phyloP scores from a whole-genome alignment of 805 yeast genomes.

The Brettanomyces naardenensis region DNA sequence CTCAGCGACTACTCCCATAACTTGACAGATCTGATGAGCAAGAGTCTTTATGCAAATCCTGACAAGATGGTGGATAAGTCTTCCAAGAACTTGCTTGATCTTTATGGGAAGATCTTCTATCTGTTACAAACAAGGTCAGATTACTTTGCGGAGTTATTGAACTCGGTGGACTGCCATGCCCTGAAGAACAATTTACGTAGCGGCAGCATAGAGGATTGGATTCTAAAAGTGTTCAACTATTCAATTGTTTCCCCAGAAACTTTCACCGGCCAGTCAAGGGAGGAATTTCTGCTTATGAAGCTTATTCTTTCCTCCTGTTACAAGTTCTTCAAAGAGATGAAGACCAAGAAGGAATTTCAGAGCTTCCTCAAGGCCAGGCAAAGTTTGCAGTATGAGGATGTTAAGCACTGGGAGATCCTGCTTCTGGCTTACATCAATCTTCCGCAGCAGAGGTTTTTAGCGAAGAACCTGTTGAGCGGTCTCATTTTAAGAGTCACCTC shows the following conservation, averaged over 20 bases:
- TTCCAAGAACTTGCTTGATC: conserved; percentile 46
- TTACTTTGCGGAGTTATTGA: conserved; percentile 55
- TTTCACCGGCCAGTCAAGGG: conserved; percentile 42
- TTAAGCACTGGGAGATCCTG: conserved; percentile 36
- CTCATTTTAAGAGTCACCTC: conserved; percentile 32
- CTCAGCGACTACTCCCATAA: conserved; percentile 19
- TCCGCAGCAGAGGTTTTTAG: conserved; percentile 39
- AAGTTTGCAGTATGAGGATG: conserved; percentile 9
- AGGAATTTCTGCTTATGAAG: conserved; percentile 59
- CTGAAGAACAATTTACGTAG: conserved; percentile 10
- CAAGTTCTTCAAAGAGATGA: conserved; percentile 28
- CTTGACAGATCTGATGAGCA: conserved; percentile 17
- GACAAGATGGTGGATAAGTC: conserved; percentile 25
- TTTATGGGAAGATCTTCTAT: conserved; percentile 73
- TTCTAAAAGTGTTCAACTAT: conserved; percentile 27
- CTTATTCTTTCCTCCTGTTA: conserved; percentile 42
- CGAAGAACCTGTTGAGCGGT: conserved; percentile 34
- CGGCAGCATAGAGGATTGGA: conserved; percentile 27
- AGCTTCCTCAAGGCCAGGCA: conserved; percentile 19
- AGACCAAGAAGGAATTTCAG: conserved; percentile 16
- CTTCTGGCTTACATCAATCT: conserved; percentile 36
- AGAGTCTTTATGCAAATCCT: conserved; percentile 15
- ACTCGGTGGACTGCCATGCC: conserved; percentile 19
- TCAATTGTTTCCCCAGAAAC: conserved; percentile 9
- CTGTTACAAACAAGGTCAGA: conserved; percentile 76